phyloP scores from a whole-genome alignment of 2,329 filamentous ascomycete genomes.

The Arthrobotrys sphaeroides region DNA sequence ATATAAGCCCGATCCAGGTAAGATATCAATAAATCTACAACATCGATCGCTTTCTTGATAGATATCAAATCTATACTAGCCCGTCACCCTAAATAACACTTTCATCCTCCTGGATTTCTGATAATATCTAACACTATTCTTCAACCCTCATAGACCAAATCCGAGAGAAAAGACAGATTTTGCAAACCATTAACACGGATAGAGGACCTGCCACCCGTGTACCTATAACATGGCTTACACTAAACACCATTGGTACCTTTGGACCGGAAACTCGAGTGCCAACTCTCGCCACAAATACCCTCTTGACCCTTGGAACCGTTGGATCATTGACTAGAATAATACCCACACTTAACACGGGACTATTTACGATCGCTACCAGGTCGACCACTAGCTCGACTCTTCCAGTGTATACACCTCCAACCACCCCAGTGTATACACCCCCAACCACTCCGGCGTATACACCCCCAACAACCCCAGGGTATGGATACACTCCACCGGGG shows the following conservation, averaged over 20 bases:
- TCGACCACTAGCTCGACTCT: neutral
- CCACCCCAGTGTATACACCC: slow-evolving; percentile 25
- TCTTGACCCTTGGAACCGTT: slow-evolving; percentile 3
- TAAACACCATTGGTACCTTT: neutral
- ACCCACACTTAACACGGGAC: neutral
- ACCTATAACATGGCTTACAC: neutral
- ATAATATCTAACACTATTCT: neutral
- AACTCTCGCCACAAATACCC: neutral
- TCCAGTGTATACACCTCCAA: slow-evolving; percentile 17
- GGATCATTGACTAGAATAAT: neutral
- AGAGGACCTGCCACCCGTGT: neutral
- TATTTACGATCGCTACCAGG: neutral
- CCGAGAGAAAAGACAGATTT: neutral
- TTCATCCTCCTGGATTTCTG: neutral
- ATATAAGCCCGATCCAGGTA: slow-evolving; percentile 37
- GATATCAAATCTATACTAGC: too few relatives aligned
- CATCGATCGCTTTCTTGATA: neutral
- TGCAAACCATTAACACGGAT: neutral
- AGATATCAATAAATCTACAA: neutral
- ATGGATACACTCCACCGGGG: slow-evolving; percentile 30
- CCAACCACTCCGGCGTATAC: slow-evolving; percentile 5
- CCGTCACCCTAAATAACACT: neutral
- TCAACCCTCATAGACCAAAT: neutral
- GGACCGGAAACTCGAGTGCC: neutral
- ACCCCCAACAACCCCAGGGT: slow-evolving; percentile 16